Evolutionary conservation across 1,139 yeast genomes (phyloP).

Genomic region (Yamadazyma taylorii): DNA sequence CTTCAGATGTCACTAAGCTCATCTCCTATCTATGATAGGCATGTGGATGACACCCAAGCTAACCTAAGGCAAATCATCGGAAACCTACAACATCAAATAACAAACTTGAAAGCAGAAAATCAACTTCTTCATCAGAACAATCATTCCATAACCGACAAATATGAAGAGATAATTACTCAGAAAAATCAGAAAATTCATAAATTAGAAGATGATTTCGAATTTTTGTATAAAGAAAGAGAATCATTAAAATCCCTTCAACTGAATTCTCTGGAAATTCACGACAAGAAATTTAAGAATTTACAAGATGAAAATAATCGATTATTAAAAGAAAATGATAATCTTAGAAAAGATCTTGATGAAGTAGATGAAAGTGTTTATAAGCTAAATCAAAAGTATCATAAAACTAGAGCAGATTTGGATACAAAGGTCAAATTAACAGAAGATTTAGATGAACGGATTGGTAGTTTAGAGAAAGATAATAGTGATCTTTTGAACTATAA

Average conservation of each 20-base stretch:
- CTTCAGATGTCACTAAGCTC: slow-evolving; percentile 11
- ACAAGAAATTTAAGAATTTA: slow-evolving; percentile 39
- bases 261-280: slow-evolving; percentile 45
- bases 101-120: slow-evolving; percentile 30
- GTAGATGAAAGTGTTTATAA: slow-evolving; percentile 22
- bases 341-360: slow-evolving; percentile 24
- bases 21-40: slow-evolving; percentile 19
- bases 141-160: slow-evolving; percentile 25
- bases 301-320: slow-evolving; percentile 26
- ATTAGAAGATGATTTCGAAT: slow-evolving; percentile 55
- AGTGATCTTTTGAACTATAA: slow-evolving; percentile 29
- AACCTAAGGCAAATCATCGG: slow-evolving; percentile 20
- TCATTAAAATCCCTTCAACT: slow-evolving; percentile 53
- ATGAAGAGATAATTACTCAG: slow-evolving; percentile 29
- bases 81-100: slow-evolving; percentile 25
- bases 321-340: slow-evolving; percentile 17
- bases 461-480: slow-evolving; percentile 21
- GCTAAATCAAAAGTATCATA: slow-evolving; percentile 23
- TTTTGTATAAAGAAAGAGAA: slow-evolving; percentile 55
- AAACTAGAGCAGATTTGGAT: slow-evolving; percentile 31
- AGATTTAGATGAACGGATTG: slow-evolving; percentile 28
- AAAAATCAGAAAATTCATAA: slow-evolving; percentile 34
- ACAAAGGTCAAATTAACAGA: slow-evolving; percentile 29
- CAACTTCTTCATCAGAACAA: slow-evolving; percentile 35
- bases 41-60: slow-evolving; percentile 16